phyloP scores from a whole-genome alignment of 2,329 filamentous ascomycete species.

The Cordyceps cateniannulata region DNA sequence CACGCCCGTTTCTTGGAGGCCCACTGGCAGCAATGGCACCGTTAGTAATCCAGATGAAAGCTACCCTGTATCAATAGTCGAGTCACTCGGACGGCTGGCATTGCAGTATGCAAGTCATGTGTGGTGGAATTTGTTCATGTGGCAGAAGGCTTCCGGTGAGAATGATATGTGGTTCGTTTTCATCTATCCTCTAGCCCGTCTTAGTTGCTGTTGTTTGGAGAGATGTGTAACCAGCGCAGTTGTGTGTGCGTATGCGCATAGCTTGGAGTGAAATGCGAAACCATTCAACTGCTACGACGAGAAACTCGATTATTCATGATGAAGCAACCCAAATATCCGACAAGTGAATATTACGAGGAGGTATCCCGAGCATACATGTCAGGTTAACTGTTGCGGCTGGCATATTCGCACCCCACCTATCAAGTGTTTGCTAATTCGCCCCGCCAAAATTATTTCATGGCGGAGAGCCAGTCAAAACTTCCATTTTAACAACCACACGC shows the following conservation, averaged over 20 bases:
- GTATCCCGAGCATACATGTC: too few relatives aligned
- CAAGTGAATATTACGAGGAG: neutral
- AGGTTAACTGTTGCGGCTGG: neutral
- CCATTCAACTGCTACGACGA: too few relatives aligned
- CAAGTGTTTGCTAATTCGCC: slow-evolving; percentile 15
- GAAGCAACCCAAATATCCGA: neutral
- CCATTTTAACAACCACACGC: slow-evolving; percentile 9
- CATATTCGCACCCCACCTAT: slow-evolving; percentile 1
- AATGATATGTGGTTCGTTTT: too few relatives aligned
- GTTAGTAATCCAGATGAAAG: slow-evolving; percentile 6
- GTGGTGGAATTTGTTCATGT: too few relatives aligned
- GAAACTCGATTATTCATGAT: neutral
- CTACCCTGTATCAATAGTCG: neutral
- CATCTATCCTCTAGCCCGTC: too few relatives aligned
- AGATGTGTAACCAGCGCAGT: too few relatives aligned
- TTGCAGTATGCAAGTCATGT: too few relatives aligned
- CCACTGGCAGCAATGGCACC: neutral
- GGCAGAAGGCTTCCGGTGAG: too few relatives aligned
- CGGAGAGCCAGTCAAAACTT: slow-evolving; percentile 14
- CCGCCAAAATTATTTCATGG: slow-evolving; percentile 19
- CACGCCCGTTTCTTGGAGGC: neutral
- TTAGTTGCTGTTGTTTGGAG: too few relatives aligned
- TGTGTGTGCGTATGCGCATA: too few relatives aligned
- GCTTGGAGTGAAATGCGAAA: too few relatives aligned
- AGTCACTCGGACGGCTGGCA: too few relatives aligned